Percentiles rank a stretch among this genome's conserved stretches.
Conservation (phyloP, 2,329 filamentous ascomycete genomes). For the Phialocephala sp. region DNA sequence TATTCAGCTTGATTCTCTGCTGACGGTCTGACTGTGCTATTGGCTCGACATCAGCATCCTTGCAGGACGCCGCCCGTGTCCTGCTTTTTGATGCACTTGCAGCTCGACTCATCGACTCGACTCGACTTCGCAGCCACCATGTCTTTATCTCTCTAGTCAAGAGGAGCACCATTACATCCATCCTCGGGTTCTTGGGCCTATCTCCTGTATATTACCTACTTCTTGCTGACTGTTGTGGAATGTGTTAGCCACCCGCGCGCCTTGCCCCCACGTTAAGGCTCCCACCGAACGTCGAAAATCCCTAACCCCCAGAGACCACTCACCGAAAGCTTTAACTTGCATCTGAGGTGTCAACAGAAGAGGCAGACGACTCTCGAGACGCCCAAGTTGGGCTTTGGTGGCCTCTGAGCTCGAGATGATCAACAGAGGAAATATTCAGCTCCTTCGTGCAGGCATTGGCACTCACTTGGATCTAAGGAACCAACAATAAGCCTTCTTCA, state of each 20-base stretch:
- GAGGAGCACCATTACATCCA: neutral
- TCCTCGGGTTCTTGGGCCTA: neutral
- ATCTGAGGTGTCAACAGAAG: slow-evolving; percentile 13
- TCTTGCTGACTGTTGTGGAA: neutral
- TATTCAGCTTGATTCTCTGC: slow-evolving; percentile 4
- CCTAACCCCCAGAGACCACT: neutral
- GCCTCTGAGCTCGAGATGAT: slow-evolving; percentile 42
- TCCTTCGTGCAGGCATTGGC: slow-evolving; percentile 45
- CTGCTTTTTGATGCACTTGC: neutral
- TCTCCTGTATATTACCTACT: neutral
- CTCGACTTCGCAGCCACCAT: slow-evolving; percentile 4
- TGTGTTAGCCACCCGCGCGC: neutral
- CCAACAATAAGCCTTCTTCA: slow-evolving; percentile 28
- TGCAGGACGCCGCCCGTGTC: neutral
- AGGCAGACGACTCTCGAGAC: slow-evolving; percentile 24
- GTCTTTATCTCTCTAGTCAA: neutral
- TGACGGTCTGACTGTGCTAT: neutral
- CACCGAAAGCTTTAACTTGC: slow-evolving; percentile 16
- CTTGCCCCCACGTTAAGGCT: neutral
- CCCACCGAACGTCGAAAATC: slow-evolving; percentile 1
- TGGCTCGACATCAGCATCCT: slow-evolving; percentile 5
- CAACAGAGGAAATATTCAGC: slow-evolving; percentile 38
- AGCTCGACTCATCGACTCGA: slow-evolving; percentile 11
- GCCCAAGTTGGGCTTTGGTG: slow-evolving; percentile 34
- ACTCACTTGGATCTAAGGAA: slow-evolving; percentile 39